Conservation (phyloP, 306 rosid genomes). For the Boehmeria nivea region DNA sequence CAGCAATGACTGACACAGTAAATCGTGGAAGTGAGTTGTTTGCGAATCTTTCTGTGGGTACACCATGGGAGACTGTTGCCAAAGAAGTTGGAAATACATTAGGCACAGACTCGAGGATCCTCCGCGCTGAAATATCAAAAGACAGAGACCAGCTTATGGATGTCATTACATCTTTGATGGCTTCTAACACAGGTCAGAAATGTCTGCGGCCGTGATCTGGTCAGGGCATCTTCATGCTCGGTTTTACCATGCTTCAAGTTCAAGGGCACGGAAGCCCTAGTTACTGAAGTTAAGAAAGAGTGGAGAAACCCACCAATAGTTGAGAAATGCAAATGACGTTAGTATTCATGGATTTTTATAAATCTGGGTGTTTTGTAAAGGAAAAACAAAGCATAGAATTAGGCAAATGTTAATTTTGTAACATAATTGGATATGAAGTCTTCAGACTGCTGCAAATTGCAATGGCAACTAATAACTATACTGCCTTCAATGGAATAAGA, state of each 20-base stretch:
- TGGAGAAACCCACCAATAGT: no score
- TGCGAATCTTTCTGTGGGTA: slow-evolving; percentile 64
- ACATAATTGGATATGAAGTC: no score
- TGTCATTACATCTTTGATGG: slow-evolving; percentile 70
- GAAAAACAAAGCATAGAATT: not conserved
- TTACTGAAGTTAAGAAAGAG: no score
- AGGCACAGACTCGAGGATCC: slow-evolving; percentile 62
- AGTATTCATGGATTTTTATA: no score
- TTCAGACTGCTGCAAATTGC: no score
- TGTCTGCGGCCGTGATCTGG: slow-evolving; percentile 39
- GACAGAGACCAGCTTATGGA: slow-evolving; percentile 74
- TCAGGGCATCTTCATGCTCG: no score
- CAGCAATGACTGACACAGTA: slow-evolving; percentile 92
- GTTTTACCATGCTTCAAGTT: no score
- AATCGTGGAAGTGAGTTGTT: slow-evolving; percentile 85
- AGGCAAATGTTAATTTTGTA: no score
- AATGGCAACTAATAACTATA: no score
- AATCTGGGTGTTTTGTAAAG: not conserved
- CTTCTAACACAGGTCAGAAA: slow-evolving; percentile 66
- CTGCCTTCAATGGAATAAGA: no score
- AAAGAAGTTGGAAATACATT: slow-evolving; percentile 84
- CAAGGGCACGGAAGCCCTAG: no score
- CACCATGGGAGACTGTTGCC: slow-evolving; percentile 91
- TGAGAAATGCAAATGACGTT: no score
- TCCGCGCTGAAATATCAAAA: slow-evolving; percentile 63